Evolutionary conservation across 2,329 filamentous ascomycete species (phyloP).

Genomic region (Fusarium denticulatum): DNA sequence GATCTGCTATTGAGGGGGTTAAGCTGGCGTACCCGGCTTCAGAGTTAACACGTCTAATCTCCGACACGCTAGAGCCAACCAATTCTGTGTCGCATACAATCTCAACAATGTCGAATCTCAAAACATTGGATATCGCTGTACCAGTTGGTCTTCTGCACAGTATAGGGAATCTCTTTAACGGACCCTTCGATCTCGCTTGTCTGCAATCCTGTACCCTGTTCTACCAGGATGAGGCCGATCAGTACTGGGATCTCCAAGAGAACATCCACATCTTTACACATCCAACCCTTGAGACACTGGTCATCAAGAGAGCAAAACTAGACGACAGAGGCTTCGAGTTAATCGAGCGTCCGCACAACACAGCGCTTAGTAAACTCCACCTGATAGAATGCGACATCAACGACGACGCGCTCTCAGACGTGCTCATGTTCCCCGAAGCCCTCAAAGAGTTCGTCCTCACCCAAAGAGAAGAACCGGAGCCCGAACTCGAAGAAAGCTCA

Average conservation of each 20-base stretch:
- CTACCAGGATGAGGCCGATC: slow-evolving; percentile 56
- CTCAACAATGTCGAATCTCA: slow-evolving; percentile 61
- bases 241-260: slow-evolving; percentile 62
- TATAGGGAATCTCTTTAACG: slow-evolving; percentile 60
- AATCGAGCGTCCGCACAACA: slow-evolving; percentile 59
- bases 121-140: slow-evolving; percentile 57
- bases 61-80: slow-evolving; percentile 50
- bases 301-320: slow-evolving; percentile 56
- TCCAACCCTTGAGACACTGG: slow-evolving; percentile 58
- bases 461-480: slow-evolving; percentile 51
- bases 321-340: slow-evolving; percentile 59
- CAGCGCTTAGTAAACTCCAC: slow-evolving; percentile 54
- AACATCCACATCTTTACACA: slow-evolving; percentile 64
- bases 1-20: slow-evolving; percentile 58
- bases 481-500: slow-evolving; percentile 58
- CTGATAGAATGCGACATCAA: slow-evolving; percentile 63
- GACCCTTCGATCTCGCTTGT: slow-evolving; percentile 61
- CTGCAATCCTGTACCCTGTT: slow-evolving; percentile 58
- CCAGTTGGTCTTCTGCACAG: slow-evolving; percentile 56
- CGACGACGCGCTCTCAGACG: slow-evolving; percentile 51
- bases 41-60: slow-evolving; percentile 54
- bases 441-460: slow-evolving; percentile 60
- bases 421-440: slow-evolving; percentile 55
- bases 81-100: slow-evolving; percentile 59
- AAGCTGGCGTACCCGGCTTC: slow-evolving; percentile 57